Evolutionary conservation across 257 asterid species (phyloP).

Genomic region (Solanum virginianum): DNA sequence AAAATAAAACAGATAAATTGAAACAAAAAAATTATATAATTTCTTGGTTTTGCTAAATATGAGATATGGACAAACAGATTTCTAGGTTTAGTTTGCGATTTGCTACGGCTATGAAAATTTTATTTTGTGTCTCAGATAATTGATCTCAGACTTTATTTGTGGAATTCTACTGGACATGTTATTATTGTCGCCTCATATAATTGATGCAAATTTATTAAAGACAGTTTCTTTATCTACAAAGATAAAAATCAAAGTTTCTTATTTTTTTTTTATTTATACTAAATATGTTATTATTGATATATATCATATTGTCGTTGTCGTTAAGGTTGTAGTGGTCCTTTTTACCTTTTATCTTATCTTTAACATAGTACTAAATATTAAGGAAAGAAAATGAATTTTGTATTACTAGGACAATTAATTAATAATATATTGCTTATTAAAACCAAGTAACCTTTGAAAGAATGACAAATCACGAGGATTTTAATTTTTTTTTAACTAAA

Average conservation of each 20-base stretch:
- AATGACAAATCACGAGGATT: background rate
- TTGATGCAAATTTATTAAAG: background rate
- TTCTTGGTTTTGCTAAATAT: background rate
- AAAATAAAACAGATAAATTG: too few relatives aligned
- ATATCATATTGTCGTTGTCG: background rate
- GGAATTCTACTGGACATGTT: too few relatives aligned
- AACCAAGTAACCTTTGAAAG: background rate
- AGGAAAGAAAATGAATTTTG: background rate
- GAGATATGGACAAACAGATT: background rate
- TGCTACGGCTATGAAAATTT: background rate
- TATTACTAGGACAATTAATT: background rate
- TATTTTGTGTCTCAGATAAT: background rate
- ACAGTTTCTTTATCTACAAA: rapidly evolving
- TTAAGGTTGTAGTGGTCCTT: background rate
- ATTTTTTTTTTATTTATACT: too few relatives aligned
- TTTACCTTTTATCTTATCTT: background rate
- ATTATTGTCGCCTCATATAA: background rate
- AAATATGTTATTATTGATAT: background rate
- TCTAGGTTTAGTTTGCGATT: background rate
- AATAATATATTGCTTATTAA: background rate
- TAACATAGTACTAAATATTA: background rate
- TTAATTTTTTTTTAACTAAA: background rate
- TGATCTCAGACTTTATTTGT: too few relatives aligned
- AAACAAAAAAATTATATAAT: background rate
- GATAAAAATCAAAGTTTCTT: background rate